A percentile compares a stretch with the other conserved stretches of the same genome.
These are phyloP conservation scores for Candida pseudoviswanathii DNA, from an alignment of 1,139 yeast genomes.

Conservation along the genomic window DNA sequence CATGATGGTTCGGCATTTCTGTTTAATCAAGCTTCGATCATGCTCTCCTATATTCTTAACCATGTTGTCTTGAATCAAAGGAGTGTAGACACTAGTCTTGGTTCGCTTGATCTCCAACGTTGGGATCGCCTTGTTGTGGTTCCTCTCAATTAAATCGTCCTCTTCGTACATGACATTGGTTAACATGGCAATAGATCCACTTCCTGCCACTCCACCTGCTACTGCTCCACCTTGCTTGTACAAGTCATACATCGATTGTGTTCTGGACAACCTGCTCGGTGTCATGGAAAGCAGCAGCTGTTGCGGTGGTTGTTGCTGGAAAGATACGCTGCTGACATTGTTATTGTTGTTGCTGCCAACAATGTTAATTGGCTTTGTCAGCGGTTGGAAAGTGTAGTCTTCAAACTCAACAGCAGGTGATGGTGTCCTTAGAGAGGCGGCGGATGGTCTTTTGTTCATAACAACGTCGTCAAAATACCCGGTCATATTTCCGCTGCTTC, in stretches of 20 bases:
- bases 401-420: slow-evolving; percentile 52
- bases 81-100: slow-evolving; percentile 28
- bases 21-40: slow-evolving; percentile 26
- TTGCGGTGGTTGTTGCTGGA: background rate
- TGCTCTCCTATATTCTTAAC: slow-evolving; percentile 24
- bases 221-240: slow-evolving; percentile 18
- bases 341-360: background rate
- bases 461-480: slow-evolving; percentile 19
- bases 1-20: slow-evolving; percentile 35
- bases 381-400: slow-evolving; percentile 31
- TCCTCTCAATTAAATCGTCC: background rate
- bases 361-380: slow-evolving; percentile 16
- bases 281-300: slow-evolving; percentile 15
- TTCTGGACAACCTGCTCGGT: slow-evolving; percentile 31
- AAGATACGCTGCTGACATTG: background rate
- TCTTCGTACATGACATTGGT: slow-evolving; percentile 14
- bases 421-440: slow-evolving; percentile 44
- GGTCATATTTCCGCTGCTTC: slow-evolving; percentile 9
- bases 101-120: slow-evolving; percentile 28
- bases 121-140: background rate
- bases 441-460: slow-evolving; percentile 29
- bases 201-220: slow-evolving; percentile 1
- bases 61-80: slow-evolving; percentile 23
- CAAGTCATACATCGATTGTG: slow-evolving; percentile 44
- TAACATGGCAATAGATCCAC: slow-evolving; percentile 8